Base-by-base conservation (phyloP, 163 green algal genomes). In the Trebouxia gelatinosa region DNA sequence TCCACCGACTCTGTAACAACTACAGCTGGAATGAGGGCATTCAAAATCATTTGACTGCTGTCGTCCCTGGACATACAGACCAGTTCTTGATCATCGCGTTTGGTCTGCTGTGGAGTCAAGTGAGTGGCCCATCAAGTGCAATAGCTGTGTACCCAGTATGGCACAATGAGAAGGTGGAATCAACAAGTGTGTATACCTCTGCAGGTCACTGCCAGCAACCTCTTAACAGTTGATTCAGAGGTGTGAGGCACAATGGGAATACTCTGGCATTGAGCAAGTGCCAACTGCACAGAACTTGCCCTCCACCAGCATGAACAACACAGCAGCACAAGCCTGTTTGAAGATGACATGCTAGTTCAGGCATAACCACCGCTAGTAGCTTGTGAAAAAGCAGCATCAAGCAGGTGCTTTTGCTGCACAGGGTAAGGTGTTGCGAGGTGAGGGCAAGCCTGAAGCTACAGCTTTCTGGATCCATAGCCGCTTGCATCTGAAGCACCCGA, bases 41-140 rank as follows among this genome's bases (percentile, higher is more conserved):
- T 43, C 70, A 79, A n/a, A 82, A 82, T 39, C 78, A 83, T 40
- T 48, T 83, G 39, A 83, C 78, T 46, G 59, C 50, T 29, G 2
- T 5, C 21, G 61, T 79, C n/a, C 70, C 78, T 70, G 78, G 70
- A 21, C 37, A 28, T 7, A 54, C 58, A 28, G 78, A 83, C 28
- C 70, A 34, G 11, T 83, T 83, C 72, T 46, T 83, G 21, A 75
- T 83, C 13, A 76, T 83, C 29, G 70, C 78, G 16, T 83, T 83
- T 77, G 78, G 78, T 4, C 32, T 80, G 3, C 32, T 79, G 3
- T 83, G 78, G 78, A 78, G 50, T 7, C 54, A 83, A 71, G 79
- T 84, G 23, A 57, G 34, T n/a, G n/a, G n/a, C n/a, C n/a, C n/a
- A n/a, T n/a, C n/a, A n/a, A n/a, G n/a, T n/a, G n/a, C n/a, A n/a